Base-by-base conservation (phyloP, 106 monocot genomes). In the Dactylorhiza incarnata region DNA sequence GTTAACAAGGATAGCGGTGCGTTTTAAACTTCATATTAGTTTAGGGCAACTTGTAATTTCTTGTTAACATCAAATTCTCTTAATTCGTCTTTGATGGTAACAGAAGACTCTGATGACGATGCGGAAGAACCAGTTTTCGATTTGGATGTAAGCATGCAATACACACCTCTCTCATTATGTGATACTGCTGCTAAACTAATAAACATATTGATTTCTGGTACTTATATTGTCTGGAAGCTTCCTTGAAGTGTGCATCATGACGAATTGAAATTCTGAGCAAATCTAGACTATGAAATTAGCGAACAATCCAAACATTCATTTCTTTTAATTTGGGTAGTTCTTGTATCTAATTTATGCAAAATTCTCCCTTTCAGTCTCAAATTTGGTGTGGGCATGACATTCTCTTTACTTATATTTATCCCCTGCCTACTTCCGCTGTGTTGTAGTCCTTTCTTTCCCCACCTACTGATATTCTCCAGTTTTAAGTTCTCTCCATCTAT, bases 111-210 rank as follows among this genome's bases (percentile, higher is more conserved):
- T 6, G 91, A 89, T 9, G 87, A 89, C 59, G 91, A 94, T 59
- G 44, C 72, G 65, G 91, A 91, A 47, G 77, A 91, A 2, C 87
- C 89, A 12, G 91, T 94, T 10, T 89, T 91, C 52, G 83, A 91
- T 82, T 69, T 95, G 26, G 65, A 89, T 87, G 94, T 91, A 74
- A 22, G 0, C 7, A 8, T 5, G 47, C 9, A 72, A 16, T 37
- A 37, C 37, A 37, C 37, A 15, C 16, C 4, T 37, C 15, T 51
- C 50, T 3, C 54, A 47, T 11, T 2, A 16, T 2, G 16, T 37
- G 3, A 2, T 49, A 12, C 7, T 23, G 9, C 48, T 2, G 1
- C 58, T 61, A 8, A 22, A 59, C 43, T 15, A 9, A 9, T 59
- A 55, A 56, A 45, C 10, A 37, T 37, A 37, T 61, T 11, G 46